Percentiles rank a stretch among this genome's conserved stretches.
These are phyloP conservation scores for Cryphonectria carpinicola DNA, from an alignment of 2,329 filamentous ascomycete genomes.

Conservation along the genomic window DNA sequence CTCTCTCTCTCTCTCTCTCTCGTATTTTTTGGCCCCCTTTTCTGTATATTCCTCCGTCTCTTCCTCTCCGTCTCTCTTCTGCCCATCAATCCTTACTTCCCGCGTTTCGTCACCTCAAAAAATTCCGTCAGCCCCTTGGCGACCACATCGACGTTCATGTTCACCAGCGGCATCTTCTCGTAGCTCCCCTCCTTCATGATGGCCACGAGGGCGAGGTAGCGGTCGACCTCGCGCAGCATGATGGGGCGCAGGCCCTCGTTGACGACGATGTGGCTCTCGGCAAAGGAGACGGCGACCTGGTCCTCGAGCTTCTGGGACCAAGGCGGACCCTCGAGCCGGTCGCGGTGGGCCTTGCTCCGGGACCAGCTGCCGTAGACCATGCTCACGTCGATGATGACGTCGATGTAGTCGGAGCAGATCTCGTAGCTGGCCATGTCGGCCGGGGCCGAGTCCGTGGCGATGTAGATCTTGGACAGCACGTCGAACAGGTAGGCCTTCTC, in stretches of 20 bases:
- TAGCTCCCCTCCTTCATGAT: constrained; percentile 86
- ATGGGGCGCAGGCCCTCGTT: constrained; percentile 67
- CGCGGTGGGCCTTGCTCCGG: constrained; percentile 58
- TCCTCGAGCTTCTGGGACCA: constrained; percentile 67
- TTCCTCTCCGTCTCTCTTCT: no score
- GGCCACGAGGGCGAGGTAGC: constrained; percentile 79
- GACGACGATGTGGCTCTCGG: constrained; percentile 70
- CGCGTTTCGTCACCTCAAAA: constrained; percentile 72
- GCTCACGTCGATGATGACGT: constrained; percentile 95
- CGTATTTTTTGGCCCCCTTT: background rate
- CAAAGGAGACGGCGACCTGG: constrained; percentile 67
- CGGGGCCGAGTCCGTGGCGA: constrained; percentile 90
- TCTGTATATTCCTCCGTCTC: background rate
- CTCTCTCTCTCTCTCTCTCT: background rate
- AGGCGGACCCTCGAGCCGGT: constrained; percentile 60
- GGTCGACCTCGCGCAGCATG: constrained; percentile 70
- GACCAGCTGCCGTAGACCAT: constrained; percentile 87
- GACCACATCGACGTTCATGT: constrained; percentile 84
- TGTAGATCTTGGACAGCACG: constrained; percentile 97
- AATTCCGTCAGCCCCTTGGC: constrained; percentile 80
- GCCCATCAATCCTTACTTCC: constrained; percentile 35
- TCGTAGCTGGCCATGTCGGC: constrained; percentile 96
- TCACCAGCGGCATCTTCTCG: constrained; percentile 79
- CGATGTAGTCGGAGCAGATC: constrained; percentile 98
- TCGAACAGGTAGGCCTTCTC: constrained; percentile 99